Base-by-base conservation (phyloP, 1,139 yeast genomes). In the Geotrichum citri-aurantii region DNA sequence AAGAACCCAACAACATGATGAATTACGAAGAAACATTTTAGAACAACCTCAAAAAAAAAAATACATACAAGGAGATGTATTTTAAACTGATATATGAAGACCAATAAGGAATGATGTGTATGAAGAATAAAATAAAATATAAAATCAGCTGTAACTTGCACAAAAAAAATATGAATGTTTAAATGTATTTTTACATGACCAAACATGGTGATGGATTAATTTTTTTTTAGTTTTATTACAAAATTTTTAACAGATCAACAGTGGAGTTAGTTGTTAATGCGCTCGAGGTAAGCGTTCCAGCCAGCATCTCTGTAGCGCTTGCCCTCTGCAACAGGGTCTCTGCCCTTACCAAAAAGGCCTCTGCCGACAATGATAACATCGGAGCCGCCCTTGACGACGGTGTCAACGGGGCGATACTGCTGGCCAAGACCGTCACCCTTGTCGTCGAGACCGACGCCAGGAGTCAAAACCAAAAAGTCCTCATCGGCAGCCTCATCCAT, bases 391-490 rank as follows among this genome's bases (percentile, higher is more conserved):
- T 82, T 71, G 8, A 89, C 77, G 31, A 91, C 99, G 62, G 88
- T 89, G 65, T 83, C 84, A 2, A 93, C 99, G 7, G 97, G 84
- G 72, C 99, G 81, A 74, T 95, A 95, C 74, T 93, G 99, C 75
- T 95, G 99, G 24, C 99, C 99, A 63, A 93, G 79, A 0, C 85
- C 84, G 72, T 93, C 99, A n/a, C 98, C 98, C 73, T 86, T 93
- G 69, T 92, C 98, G 70, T 92, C 99, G 61, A 95, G 79, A 1
- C 98, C 98, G 51, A 95, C 99, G 61, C 99, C 99, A 0, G 99
- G 99, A 1, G 99, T 93, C 92, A 95, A 84, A 59, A 91, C 82
- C 57, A 95, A 75, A 96, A 97, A 95, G 74, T 93, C 99, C 68
- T 87, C 91, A 14, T 63, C 66, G 6, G 59, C 68, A 55, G 79